Base-by-base conservation (phyloP, 352 stramenopile genomes). In the Pseudoperonospora humuli region DNA sequence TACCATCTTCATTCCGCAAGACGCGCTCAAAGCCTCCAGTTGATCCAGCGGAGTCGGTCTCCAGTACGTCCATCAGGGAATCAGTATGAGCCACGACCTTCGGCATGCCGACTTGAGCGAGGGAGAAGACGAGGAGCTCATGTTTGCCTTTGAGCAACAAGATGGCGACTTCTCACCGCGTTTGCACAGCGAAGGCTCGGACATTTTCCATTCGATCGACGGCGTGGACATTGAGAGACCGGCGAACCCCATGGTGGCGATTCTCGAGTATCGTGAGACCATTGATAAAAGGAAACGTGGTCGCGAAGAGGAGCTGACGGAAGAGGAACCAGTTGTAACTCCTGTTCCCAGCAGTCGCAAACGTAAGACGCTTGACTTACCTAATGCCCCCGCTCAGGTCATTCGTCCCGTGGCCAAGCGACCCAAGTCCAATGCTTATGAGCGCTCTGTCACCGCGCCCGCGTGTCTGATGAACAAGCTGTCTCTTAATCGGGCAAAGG, bases 111-210 rank as follows among this genome's bases (percentile, higher is more conserved):
- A 37, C 36, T 39, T 53, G 5, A 63, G 48, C 15, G 54, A 64
- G 5, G 49, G 23, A 15, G 67, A 79, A n/a, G 66, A 84, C 14
- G 66, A 85, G 19, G 73, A 87, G 28, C 64, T 87, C 55, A 81
- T 85, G 70, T 87, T 87, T 50, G 36, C 69, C 28, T 85, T 87
- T 32, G 75, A 85, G 25, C 40, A 61, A 19, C 50, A 59, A 5
- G 44, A 61, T 13, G 46, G 61, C 8, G 47, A 2, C 13, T 13
- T 34, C 18, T 49, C 48, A 20, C 35, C 40, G 28, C 39, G 52
- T 10, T 19, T 50, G 39, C 45, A 33, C 31, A 56, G 34, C 35
- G 35, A 44, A 11, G 39, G 47, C 28, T 44, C 49, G 18, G 27
- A 50, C 27, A 21, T 54, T 25, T 73, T 73, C 45, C 45, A 64